phyloP scores from a whole-genome alignment of 1,139 yeast genomes.

The Suhomyces coccinellae region DNA sequence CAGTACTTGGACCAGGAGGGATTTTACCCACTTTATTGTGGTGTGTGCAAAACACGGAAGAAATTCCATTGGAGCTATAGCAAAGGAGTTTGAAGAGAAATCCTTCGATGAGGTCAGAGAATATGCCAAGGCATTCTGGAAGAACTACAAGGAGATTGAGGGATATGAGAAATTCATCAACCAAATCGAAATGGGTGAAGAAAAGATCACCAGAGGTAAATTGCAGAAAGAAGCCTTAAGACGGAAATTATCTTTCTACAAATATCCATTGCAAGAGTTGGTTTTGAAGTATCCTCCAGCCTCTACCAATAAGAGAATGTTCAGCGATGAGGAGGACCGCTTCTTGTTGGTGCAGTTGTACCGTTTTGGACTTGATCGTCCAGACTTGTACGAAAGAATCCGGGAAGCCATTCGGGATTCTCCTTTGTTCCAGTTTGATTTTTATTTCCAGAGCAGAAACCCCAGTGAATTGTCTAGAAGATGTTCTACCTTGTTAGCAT shows the following conservation, averaged over 20 bases:
- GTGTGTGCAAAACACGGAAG: constrained; percentile 68
- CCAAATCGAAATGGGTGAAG: constrained; percentile 78
- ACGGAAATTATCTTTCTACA: constrained; percentile 59
- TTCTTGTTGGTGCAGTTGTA: constrained; percentile 65
- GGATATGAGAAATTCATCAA: constrained; percentile 68
- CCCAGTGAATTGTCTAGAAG: constrained; percentile 66
- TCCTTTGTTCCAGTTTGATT: constrained; percentile 67
- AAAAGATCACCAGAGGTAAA: constrained; percentile 55
- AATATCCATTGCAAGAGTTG: constrained; percentile 66
- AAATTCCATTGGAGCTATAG: constrained; percentile 58
- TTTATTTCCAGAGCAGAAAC: constrained; percentile 68
- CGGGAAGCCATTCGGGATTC: constrained; percentile 61
- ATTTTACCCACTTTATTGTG: constrained; percentile 65
- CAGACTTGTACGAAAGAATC: constrained; percentile 63
- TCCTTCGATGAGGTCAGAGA: constrained; percentile 66
- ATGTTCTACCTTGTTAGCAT: constrained; percentile 62
- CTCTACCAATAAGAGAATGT: constrained; percentile 54
- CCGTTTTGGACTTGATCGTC: constrained; percentile 64
- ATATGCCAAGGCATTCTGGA: constrained; percentile 71
- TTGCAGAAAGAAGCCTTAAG: constrained; percentile 68
- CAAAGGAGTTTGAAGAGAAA: constrained; percentile 65
- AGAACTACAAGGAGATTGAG: constrained; percentile 60
- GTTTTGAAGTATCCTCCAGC: constrained; percentile 62
- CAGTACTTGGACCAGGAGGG: constrained; percentile 69
- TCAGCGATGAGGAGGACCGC: constrained; percentile 74